Evolutionary conservation across 2,329 filamentous ascomycete species (phyloP), one percentile per base, ranked within the genome.

Genomic region (Myriosclerotinia curreyana): DNA sequence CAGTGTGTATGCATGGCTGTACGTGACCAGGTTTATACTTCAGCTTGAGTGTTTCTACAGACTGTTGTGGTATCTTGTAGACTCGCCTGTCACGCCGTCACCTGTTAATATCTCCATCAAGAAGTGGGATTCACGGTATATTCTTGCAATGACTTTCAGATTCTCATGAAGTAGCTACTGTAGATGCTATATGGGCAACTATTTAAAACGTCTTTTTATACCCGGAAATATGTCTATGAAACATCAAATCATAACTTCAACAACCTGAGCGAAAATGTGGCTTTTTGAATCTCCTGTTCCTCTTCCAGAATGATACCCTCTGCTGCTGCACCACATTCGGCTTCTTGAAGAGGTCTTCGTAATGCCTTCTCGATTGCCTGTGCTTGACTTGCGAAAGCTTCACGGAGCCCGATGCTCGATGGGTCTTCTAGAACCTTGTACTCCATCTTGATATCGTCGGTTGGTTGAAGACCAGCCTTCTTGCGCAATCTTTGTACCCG

Each of bases 401-500:
- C 81, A 64, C 83, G 85, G 31, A 96, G 76, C 6, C 91, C 91
- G 65, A 93, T 82, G 52, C 85, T 83, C 2, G 95, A 90, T 0
- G 91, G 90, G 73, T 96, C 92, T 9, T 85, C 83, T 56, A 96
- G 78, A 6, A 98, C 86, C 65, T 82, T 83, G 79, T 96, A 98
- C 76, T 96, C 90, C 90, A 99, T 96, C 79, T 89, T 91, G 67
- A 99, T 88, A 74, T 98, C 95, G 74, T 99, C 95, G 0, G 94
- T 98, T 1, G 92, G 87, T 68, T 93, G 86, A 60, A 99, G 81
- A 0, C 92, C 92, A 9, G 93, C 93, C 80, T 95, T 95, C 85
- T 99, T 99, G 69, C 95, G 87, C 67, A 98, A 81, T 70, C 91
- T 86, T 79, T 99, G 95, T 28, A 99, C 90, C 49, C 94, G 88